Conservation (phyloP, 1,139 yeast genomes). For the Dujonia santamariae region DNA sequence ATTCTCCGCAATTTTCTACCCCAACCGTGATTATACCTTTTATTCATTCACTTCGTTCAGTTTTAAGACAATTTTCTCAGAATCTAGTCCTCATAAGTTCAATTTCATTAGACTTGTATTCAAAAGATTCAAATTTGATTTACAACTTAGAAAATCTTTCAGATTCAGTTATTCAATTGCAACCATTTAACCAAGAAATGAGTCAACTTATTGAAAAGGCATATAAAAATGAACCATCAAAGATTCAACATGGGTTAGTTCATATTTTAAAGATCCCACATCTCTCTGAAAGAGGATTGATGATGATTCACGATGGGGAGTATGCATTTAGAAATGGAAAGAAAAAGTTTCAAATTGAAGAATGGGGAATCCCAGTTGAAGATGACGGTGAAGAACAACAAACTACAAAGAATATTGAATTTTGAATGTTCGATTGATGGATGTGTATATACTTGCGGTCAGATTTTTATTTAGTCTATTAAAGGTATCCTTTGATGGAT, state of each 20-base stretch:
- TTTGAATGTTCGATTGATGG: constrained; percentile 18
- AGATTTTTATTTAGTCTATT: too few species aligned
- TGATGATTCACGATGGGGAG: constrained; percentile 74
- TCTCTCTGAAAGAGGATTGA: constrained; percentile 72
- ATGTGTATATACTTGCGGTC: too few species aligned
- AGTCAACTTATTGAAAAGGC: constrained; percentile 62
- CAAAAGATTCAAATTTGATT: constrained; percentile 49
- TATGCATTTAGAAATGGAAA: constrained; percentile 84
- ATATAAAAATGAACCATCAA: constrained; percentile 68
- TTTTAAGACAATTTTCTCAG: constrained; percentile 46
- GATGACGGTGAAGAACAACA: constrained; percentile 49
- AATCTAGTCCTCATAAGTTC: constrained; percentile 52
- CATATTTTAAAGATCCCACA: constrained; percentile 72
- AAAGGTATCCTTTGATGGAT: too few species aligned
- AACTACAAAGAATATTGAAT: constrained; percentile 37
- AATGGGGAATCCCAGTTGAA: constrained; percentile 95
- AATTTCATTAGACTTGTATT: constrained; percentile 65
- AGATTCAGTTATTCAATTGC: constrained; percentile 72
- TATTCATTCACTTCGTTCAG: constrained; percentile 54
- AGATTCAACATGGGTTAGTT: constrained; percentile 81
- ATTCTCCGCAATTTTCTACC: constrained; percentile 51
- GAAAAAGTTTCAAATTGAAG: constrained; percentile 79
- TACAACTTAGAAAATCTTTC: constrained; percentile 55
- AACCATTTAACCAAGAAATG: constrained; percentile 82
- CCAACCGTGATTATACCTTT: constrained; percentile 58